Evolutionary conservation across 768 basidiomycete species (phyloP).

Genomic region (Albatrellus ellisii): DNA sequence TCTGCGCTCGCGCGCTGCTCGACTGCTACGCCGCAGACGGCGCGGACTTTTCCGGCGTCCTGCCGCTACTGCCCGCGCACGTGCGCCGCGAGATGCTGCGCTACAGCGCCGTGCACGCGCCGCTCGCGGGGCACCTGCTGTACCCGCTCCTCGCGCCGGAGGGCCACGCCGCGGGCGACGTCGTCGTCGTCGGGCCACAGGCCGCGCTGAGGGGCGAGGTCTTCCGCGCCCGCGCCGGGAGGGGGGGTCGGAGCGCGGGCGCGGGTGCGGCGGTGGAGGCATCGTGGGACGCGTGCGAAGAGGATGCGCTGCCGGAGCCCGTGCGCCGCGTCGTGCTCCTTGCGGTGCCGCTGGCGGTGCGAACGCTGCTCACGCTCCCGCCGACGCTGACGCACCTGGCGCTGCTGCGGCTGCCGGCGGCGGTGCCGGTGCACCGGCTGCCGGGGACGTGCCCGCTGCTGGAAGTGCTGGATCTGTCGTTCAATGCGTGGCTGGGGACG

Average conservation of each 20-base stretch:
- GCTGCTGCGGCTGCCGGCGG: conserved; percentile 35
- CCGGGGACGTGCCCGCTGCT: conserved; percentile 50
- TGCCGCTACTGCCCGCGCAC: conserved; percentile 40
- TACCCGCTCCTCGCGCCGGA: conserved; percentile 35
- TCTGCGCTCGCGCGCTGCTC: conserved; percentile 44
- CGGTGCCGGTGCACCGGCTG: conserved; percentile 41
- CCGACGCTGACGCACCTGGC: conserved; percentile 52
- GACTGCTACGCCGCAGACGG: conserved; percentile 20
- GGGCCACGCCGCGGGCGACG: conserved; percentile 47
- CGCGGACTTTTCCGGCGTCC: conserved; percentile 4
- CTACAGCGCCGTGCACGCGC: conserved; percentile 41
- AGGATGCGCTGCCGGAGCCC: conserved; percentile 4
- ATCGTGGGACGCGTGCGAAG: conserved; percentile 5
- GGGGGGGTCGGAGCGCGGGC: background rate
- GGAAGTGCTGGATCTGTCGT: conserved; percentile 52
- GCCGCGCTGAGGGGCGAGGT: conserved; percentile 30
- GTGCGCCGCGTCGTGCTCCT: conserved; percentile 40
- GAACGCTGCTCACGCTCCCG: conserved; percentile 39
- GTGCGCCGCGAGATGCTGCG: conserved; percentile 46
- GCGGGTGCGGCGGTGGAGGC: conserved; percentile 1
- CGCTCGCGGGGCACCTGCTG: conserved; percentile 37
- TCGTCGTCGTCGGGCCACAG: conserved; percentile 47
- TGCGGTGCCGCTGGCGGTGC: conserved; percentile 30
- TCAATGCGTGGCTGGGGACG: conserved; percentile 35
- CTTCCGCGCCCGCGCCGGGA: conserved; percentile 18